These are phyloP conservation scores for Cynanchum wilfordii DNA, from an alignment of 257 asterid species.

Conservation along the genomic window DNA sequence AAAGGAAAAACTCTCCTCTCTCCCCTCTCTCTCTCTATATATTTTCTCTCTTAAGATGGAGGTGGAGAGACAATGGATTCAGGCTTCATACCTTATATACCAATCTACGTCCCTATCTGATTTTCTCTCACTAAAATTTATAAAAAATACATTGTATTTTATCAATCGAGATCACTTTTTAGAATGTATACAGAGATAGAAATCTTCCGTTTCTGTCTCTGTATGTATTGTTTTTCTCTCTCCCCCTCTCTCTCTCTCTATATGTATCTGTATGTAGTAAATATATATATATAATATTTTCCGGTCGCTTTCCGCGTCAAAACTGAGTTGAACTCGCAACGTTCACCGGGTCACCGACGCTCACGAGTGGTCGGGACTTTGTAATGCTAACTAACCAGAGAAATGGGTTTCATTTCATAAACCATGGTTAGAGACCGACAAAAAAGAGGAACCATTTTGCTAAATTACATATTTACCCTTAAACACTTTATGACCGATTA, in stretches of 20 bases:
- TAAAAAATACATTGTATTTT: neutral
- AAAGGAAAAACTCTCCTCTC: slow-evolving; percentile 16
- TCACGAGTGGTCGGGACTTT: slow-evolving; percentile 23
- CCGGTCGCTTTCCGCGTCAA: slow-evolving; percentile 21
- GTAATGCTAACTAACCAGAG: neutral
- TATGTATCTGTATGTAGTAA: neutral
- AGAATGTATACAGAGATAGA: neutral
- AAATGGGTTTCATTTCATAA: slow-evolving; percentile 7
- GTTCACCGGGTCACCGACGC: slow-evolving; percentile 41
- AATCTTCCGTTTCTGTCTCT: neutral
- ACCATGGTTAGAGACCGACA: slow-evolving; percentile 36
- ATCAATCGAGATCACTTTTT: neutral
- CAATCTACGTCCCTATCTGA: slow-evolving; percentile 32
- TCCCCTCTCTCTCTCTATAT: neutral
- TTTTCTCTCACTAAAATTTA: slow-evolving; percentile 16
- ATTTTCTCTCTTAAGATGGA: slow-evolving; percentile 3
- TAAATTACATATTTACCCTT: slow-evolving; percentile 9
- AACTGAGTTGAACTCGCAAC: slow-evolving; percentile 18
- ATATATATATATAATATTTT: neutral
- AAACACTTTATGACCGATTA: neutral
- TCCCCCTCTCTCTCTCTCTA: neutral
- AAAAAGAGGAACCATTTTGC: neutral
- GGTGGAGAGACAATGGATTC: slow-evolving; percentile 42
- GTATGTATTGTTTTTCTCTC: neutral
- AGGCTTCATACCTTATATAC: slow-evolving; percentile 52